Base-by-base conservation (phyloP, 169 alveolate genomes). In the Eimeria brunetti region DNA sequence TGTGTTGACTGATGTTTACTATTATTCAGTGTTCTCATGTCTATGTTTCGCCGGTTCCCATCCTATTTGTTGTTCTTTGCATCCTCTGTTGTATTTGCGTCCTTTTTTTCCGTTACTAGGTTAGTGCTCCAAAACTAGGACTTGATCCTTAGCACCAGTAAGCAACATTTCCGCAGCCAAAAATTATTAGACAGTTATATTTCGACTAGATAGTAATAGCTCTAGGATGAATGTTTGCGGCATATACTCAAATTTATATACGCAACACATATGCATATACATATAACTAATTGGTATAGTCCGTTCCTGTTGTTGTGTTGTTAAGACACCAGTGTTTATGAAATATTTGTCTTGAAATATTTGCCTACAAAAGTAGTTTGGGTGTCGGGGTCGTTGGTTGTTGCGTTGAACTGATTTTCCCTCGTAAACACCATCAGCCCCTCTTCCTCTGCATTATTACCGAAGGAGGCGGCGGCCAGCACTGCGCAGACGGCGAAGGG, bases 401-500 rank as follows among this genome's bases (percentile, higher is more conserved):
- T 51, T 24, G 24, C 44, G 80, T 73, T 71, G 78, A 76, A 69
- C 18, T 46, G 75, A 20, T 64, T 75, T 64, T 62, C 71, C 38
- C 62, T 89, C 64, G 88, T 53, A 56, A 81, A 81, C 27, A 81
- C 71, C n/a, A 81, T 30, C 9, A 81, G 73, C 27, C 89, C 89
- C 30, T 30, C 89, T 51, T 81, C 49, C 33, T 36, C 46, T 16
- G 89, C 44, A 33, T 81, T 58, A 67, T 89, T 85, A 14, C 89
- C 95, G 60, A 51, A 78, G 64, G 88, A 76, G 67, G 83, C 95
- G 49, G 83, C 88, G 18, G 83, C 58, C 36, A 91, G 90, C 44
- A 91, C 95, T 9, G 62, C 86, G 33, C 95, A 91, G 53, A 91
- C 95, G 44, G 83, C 76, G 51, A 83, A 81, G 36, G 86, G 95